Evolutionary conservation across 2,329 filamentous ascomycete genomes (phyloP), one percentile per base, ranked within the genome.

Genomic region (Karstenula rhodostoma): DNA sequence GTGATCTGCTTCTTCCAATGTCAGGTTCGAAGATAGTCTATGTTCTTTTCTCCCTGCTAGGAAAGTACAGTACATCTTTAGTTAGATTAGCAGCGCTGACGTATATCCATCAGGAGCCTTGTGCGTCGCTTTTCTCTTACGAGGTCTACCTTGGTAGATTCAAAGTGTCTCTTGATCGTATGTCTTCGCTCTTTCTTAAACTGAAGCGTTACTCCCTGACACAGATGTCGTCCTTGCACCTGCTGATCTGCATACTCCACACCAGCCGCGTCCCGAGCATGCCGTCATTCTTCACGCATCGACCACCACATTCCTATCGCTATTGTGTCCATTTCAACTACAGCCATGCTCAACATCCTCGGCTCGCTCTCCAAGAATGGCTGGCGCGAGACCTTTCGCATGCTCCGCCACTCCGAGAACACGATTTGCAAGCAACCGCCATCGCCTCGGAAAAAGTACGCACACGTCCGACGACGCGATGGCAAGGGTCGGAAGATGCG

Each of bases 361-460:
- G 25, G 53, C 42, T 60, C 53, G 27, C 46, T 60, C 53, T 37
- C 47, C 44, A 43, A 52, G 13, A 29, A 52, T 22, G 59, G 59
- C 43, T 54, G 42, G 42, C 48, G 59, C 33, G 43, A 48, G n/a
- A 57, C 54, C 19, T 25, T 61, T 22, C 49, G 54, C 43, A 46
- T 33, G 2, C 40, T 57, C 32, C 27, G 37, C n/a, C 2, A 50
- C 23, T 7, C 25, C 9, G 37, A 50, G 1, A 61, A 8, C 33
- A n/a, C 17, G 6, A 40, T 60, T 48, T 1, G 19, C 12, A 47
- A 52, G 13, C 27, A 19, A 9, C 32, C 58, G 4, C 23, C 22
- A 43, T 13, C 46, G 5, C 19, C 10, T 5, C 48, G 44, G 8
- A 29, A 51, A 6, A 22, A 54, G 10, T 61, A 57, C 29, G 54